Base-by-base conservation (phyloP, 306 rosid species). In the Acacia crassicarpa region DNA sequence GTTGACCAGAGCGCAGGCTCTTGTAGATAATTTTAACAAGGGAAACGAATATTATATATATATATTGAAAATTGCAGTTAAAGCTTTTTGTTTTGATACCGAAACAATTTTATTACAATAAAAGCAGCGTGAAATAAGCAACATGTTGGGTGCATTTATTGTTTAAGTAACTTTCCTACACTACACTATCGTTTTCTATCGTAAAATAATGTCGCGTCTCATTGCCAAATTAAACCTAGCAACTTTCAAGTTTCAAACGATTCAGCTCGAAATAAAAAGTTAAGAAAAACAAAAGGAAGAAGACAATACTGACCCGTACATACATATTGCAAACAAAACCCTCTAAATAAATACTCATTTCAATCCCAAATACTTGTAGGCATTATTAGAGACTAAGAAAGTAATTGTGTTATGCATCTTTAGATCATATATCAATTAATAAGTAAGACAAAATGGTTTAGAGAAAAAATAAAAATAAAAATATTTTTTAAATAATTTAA, bases 51-150 rank as follows among this genome's bases (percentile, higher is more conserved):
- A 53, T 45, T 11, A 45, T 45, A 45, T 45, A 45, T 44, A 8
- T 44, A 14, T 46, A 20, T 54, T 33, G 27, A 53, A 38, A 77
- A 53, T 81, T 30, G 23, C 25, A 41, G 73, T 68, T 40, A 19
- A 19, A 40, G 10, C 17, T 68, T 10, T 23, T 53, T 19, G 61
- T 38, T 9, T 54, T 54, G 62, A 45, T 77, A 33, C 81, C 72
- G 23, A 72, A 63, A 80, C 83, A 59, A 83, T 80, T 33, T 25
- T 32, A 33, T 77, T 80, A 80, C 58, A 76, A 79, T 75, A 75
- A 75, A 74, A 78, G 84, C 67, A 79, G 67, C 41, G 10, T 62
- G 63, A 78, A 68, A 79, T 75, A 69, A 61, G 67, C 58, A 82
- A 82, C 79, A 68, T 69, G 81, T 67, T 67, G 30, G 22, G 65